Percentiles rank a stretch among this genome's conserved stretches.
Evolutionary conservation across 768 basidiomycete species (phyloP).

Genomic region (Macrolepiota albuminosa): DNA sequence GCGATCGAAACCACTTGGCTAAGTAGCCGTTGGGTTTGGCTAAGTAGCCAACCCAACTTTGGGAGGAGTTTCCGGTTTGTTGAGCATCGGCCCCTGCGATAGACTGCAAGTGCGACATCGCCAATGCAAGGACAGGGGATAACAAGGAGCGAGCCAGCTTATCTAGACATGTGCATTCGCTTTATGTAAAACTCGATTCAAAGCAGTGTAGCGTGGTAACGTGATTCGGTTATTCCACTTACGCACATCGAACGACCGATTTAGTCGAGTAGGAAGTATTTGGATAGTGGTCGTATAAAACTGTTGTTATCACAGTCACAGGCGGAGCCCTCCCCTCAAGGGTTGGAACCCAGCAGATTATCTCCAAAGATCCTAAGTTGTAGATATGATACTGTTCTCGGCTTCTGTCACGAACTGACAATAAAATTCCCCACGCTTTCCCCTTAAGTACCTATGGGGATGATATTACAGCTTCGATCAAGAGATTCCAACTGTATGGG

Average conservation of each 20-base stretch:
- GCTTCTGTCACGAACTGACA: neutral
- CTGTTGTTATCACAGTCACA: neutral
- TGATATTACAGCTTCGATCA: neutral
- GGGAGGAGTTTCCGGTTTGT: neutral
- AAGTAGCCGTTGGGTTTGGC: neutral
- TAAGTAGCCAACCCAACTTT: neutral
- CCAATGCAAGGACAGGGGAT: neutral
- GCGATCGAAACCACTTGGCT: neutral
- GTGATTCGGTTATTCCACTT: neutral
- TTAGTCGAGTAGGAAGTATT: neutral
- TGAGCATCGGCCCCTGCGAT: neutral
- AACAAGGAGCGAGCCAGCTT: neutral
- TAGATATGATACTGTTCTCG: neutral
- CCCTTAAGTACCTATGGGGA: neutral
- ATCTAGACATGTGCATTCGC: neutral
- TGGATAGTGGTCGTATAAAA: neutral
- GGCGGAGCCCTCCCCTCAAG: neutral
- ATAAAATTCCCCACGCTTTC: neutral
- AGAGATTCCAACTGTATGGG: neutral
- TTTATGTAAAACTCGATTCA: neutral
- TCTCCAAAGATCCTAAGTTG: neutral
- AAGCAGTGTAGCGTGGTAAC: neutral
- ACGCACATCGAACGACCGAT: neutral
- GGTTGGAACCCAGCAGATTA: neutral
- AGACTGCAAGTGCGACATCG: neutral